Evolutionary conservation across 1,284 basidiomycete species (phyloP).

Genomic region (Pyrrhoderma noxium): DNA sequence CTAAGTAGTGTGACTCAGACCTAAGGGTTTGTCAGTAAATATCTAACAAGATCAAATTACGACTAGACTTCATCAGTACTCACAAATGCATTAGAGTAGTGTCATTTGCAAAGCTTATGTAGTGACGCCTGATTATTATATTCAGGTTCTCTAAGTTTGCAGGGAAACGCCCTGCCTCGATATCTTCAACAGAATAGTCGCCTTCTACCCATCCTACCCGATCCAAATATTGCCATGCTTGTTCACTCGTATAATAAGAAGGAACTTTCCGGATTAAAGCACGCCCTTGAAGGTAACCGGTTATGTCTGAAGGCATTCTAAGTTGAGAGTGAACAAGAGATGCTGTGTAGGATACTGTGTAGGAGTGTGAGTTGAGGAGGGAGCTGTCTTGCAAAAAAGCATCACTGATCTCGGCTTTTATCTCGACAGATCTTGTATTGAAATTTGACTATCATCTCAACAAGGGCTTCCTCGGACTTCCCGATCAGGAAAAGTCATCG

Average conservation of each 20-base stretch:
- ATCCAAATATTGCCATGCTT: constrained; percentile 7
- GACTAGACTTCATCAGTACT: not conserved
- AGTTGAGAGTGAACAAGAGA: too few relatives aligned
- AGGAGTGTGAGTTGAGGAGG: too few relatives aligned
- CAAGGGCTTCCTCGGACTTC: too few relatives aligned
- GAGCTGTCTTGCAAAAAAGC: too few relatives aligned
- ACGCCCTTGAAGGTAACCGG: constrained; percentile 5
- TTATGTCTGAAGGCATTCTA: not conserved
- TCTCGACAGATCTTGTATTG: too few relatives aligned
- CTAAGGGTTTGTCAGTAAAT: constrained; percentile 1
- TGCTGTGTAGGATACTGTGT: too few relatives aligned
- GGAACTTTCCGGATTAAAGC: constrained; percentile 11
- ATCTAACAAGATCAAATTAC: not conserved
- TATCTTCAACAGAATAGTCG: constrained; percentile 3
- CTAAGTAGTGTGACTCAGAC: constrained; percentile 16
- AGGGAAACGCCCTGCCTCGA: constrained; percentile 6
- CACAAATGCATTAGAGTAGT: constrained; percentile 20
- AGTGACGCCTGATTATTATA: constrained; percentile 16
- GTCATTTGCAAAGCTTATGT: constrained; percentile 18
- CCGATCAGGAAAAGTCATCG: too few relatives aligned
- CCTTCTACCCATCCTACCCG: constrained; percentile 8
- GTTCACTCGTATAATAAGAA: constrained; percentile 11
- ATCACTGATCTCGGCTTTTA: too few relatives aligned
- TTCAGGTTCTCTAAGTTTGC: constrained; percentile 15
- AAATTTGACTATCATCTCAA: too few relatives aligned